Base-by-base conservation (phyloP, 352 stramenopile genomes). In the Phytophthora idaei region DNA sequence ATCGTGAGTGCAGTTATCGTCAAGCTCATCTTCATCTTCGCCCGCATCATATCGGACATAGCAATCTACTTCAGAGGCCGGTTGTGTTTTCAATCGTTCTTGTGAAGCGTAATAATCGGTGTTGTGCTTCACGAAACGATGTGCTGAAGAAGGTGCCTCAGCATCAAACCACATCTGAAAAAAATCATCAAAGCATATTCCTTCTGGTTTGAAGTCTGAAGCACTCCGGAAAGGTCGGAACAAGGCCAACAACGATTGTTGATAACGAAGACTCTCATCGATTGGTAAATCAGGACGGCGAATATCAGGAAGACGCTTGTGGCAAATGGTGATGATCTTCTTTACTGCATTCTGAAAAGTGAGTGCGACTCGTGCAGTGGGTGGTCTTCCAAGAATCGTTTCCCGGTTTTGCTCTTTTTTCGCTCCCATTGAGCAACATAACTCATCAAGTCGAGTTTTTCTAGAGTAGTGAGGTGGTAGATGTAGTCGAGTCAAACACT, bases 231-330 rank as follows among this genome's bases (percentile, higher is more conserved):
- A 47, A 47, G 41, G 41, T 2, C 41, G 15, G 10, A 47, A 47
- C 41, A 47, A 47, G 41, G 17, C n/a, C n/a, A 47, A 12, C 41
- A 47, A 4, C 15, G 41, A 47, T 25, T 47, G 41, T 28, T 28
- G 15, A 28, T 47, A 47, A 17, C 14, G 41, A 47, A 47, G 32
- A 12, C 32, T 9, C 8, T 12, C 15, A 11, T 47, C n/a, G 28
- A 4, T 47, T 28, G 41, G n/a, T 47, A 47, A 28, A 29, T 47
- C 41, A 14, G 41, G 5, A 7, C 41, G n/a, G n/a, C n/a, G 41
- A 47, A 47, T 47, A 14, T 47, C 41, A 28, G 41, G 41, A 28
- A 47, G 41, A 17, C 41, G 41, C 32, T 37, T 47, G 41, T 47
- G 41, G n/a, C n/a, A 47, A 47, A 47, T n/a, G 6, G 41, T 47